Conservation (phyloP, 306 rosid species). For the Ormosia semicastrata region DNA sequence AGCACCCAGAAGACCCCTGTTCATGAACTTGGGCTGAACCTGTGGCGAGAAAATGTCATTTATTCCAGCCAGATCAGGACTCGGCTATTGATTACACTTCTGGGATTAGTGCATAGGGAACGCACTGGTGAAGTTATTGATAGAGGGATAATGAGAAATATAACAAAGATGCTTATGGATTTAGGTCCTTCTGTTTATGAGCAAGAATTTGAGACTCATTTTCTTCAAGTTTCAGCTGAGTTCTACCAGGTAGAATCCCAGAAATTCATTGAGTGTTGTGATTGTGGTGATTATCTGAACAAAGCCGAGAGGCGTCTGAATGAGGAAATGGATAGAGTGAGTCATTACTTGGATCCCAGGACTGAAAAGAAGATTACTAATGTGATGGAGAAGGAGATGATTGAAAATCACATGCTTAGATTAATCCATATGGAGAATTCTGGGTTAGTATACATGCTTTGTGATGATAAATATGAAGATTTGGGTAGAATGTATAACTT, state of each 20-base stretch:
- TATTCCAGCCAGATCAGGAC: slow-evolving; percentile 74
- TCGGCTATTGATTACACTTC: slow-evolving; percentile 68
- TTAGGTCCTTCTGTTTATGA: slow-evolving; percentile 86
- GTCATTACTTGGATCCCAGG: slow-evolving; percentile 81
- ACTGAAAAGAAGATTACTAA: slow-evolving; percentile 78
- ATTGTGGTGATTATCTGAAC: slow-evolving; percentile 90
- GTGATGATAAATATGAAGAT: slow-evolving; percentile 85
- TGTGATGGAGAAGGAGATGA: slow-evolving; percentile 93
- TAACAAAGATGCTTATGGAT: slow-evolving; percentile 86
- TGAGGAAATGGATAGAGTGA: slow-evolving; percentile 92
- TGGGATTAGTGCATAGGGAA: slow-evolving; percentile 72
- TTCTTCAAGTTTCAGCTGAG: slow-evolving; percentile 80
- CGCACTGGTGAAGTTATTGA: slow-evolving; percentile 87
- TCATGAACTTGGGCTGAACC: slow-evolving; percentile 88
- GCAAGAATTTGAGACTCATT: slow-evolving; percentile 79
- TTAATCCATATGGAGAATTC: slow-evolving; percentile 92
- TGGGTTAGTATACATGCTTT: slow-evolving; percentile 86
- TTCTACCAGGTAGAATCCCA: slow-evolving; percentile 84
- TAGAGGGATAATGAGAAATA: slow-evolving; percentile 82
- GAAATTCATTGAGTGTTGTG: slow-evolving; percentile 79
- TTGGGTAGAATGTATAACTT: slow-evolving; percentile 84
- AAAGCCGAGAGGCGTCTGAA: slow-evolving; percentile 90
- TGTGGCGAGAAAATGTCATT: slow-evolving; percentile 87
- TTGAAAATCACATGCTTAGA: slow-evolving; percentile 86
- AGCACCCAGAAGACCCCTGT: slow-evolving; percentile 85